Base-by-base conservation (phyloP, 2,329 filamentous ascomycete genomes). In the Xylaria multiplex region DNA sequence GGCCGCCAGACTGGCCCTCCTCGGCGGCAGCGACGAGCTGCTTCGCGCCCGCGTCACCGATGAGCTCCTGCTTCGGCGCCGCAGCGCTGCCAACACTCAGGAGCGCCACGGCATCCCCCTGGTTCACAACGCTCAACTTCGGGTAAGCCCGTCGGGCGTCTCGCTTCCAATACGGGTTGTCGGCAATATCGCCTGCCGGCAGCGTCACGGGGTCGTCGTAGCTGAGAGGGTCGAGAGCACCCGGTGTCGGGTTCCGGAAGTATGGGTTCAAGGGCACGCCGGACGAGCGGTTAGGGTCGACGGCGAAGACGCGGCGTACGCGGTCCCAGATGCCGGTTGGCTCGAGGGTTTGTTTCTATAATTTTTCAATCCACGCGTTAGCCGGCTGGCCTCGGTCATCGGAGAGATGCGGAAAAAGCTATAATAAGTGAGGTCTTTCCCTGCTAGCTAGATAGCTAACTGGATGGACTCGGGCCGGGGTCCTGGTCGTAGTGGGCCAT, bases 131-230 rank as follows among this genome's bases (percentile, higher is more conserved):
- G 76, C 91, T 95, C 63, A 91, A 85, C 73, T 85, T 86, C 37
- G 96, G 92, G 82, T 98, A 98, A 75, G 85, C 86, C 75, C 96
- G 88, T 74, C 96, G 91, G 68, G 84, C 80, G 77, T 99, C 96
- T 75, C 96, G 93, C 86, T 97, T 96, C 93, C 93, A 99, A 84
- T 97, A 97, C 43, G 93, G 89, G 82, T 97, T 97, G 79, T 95
- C 92, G 74, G 93, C 93, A 74, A 97, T 90, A 78, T 97, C 93
- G 72, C 86, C 92, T 2, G 93, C 92, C n/a, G 93, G 93, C 0
- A 91, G 66, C 14, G 93, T 96, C 66, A 95, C 91, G 24, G 92
- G 92, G 78, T 97, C 93, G 78, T 92, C 88, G 83, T 95, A 96
- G 66, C 80, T 80, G 64, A 86, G 81, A 42, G 93, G 92, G 74